Percentiles rank a stretch among this genome's conserved stretches.
These are phyloP conservation scores for Gracilariopsis chorda DNA, from an alignment of 23 red algal species.

Conservation along the genomic window DNA sequence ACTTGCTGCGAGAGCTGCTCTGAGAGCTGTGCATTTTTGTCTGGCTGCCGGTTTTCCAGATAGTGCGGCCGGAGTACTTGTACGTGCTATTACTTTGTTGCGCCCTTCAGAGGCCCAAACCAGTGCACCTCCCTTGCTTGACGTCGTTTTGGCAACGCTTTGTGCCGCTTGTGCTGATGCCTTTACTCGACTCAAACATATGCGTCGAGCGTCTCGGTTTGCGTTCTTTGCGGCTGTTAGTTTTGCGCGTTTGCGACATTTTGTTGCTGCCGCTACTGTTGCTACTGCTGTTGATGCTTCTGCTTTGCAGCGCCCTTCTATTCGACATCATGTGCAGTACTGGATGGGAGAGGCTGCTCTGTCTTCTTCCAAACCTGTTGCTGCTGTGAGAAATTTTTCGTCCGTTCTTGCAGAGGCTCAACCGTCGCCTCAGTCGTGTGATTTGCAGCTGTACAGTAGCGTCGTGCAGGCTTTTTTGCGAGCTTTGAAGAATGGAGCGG, in stretches of 20 bases:
- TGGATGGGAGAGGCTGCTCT: conserved; percentile 29
- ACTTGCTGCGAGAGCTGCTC: conserved; percentile 33
- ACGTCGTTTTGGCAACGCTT: conserved; percentile 22
- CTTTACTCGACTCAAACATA: not conserved
- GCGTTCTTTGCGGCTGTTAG: conserved; percentile 29
- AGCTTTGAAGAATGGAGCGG: conserved; percentile 19
- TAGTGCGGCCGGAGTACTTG: conserved; percentile 47
- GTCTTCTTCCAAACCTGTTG: not conserved
- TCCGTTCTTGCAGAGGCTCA: conserved; percentile 16
- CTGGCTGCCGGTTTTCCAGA: conserved; percentile 41
- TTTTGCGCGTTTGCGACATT: conserved; percentile 21
- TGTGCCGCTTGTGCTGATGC: not conserved
- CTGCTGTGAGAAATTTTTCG: conserved; percentile 25
- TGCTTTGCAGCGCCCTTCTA: conserved; percentile 3
- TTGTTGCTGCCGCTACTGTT: conserved; percentile 11
- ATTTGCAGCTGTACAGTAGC: conserved; percentile 29
- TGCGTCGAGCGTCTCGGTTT: conserved; percentile 30
- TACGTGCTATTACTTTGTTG: conserved; percentile 3
- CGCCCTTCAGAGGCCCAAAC: not conserved
- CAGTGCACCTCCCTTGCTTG: conserved; percentile 12
- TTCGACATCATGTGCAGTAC: conserved; percentile 46
- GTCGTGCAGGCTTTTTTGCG: conserved; percentile 48
- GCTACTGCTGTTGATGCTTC: conserved; percentile 15
- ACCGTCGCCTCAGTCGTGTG: not conserved
- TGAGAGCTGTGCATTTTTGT: conserved; percentile 56